Percentiles rank a stretch among this genome's conserved stretches.
phyloP scores from a whole-genome alignment of 306 rosid genomes.

The Cyclanthera cordifolia region DNA sequence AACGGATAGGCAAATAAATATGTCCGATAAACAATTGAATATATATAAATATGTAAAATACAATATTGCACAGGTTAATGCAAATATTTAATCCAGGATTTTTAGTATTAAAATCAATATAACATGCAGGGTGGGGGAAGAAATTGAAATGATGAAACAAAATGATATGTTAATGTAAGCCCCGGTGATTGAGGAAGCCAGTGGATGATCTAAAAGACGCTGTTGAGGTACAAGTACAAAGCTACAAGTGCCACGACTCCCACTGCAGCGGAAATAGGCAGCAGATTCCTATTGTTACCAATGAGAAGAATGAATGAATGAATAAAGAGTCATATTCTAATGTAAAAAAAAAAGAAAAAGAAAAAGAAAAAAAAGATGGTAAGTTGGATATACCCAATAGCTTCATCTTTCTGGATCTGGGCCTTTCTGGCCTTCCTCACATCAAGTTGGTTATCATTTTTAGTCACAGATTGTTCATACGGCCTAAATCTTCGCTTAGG shows the following conservation, averaged over 20 bases:
- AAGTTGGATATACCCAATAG: conserved; percentile 66
- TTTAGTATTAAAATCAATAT: too few species aligned
- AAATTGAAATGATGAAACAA: not conserved
- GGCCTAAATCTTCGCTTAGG: conserved; percentile 73
- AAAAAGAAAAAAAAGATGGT: too few species aligned
- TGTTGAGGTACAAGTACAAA: conserved; percentile 62
- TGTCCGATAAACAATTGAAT: not conserved
- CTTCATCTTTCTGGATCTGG: conserved; percentile 52
- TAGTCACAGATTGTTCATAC: conserved; percentile 49
- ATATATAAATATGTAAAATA: too few species aligned
- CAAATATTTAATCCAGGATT: too few species aligned
- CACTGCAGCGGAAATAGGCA: conserved; percentile 59
- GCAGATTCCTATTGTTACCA: conserved; percentile 40
- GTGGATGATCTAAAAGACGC: conserved; percentile 21
- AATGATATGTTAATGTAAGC: not conserved
- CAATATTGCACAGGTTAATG: not conserved
- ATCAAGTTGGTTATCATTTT: conserved; percentile 36
- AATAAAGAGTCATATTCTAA: too few species aligned
- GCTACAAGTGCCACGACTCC: conserved; percentile 69
- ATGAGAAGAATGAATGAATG: not conserved
- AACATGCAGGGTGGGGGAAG: not conserved
- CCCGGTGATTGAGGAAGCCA: not conserved
- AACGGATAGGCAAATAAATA: not conserved
- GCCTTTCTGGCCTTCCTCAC: conserved; percentile 62
- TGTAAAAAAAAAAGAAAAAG: too few species aligned